Evolutionary conservation across 2,329 filamentous ascomycete species (phyloP), one percentile per base, ranked within the genome.

Genomic region (Blastomyces silverae): DNA sequence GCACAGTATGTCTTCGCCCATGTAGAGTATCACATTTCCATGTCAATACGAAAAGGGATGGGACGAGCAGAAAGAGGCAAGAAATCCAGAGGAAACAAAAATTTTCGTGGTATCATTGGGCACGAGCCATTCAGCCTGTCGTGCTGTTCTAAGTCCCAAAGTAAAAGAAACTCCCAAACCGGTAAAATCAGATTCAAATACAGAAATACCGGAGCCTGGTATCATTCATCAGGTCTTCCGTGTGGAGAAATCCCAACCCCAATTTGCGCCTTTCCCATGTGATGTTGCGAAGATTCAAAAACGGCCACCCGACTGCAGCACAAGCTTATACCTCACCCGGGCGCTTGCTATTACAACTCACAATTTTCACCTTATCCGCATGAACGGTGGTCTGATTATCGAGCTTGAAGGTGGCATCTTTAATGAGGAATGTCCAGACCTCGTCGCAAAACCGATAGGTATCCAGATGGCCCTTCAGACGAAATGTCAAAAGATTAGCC

Each of bases 381-480:
- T 85, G 81, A 17, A 97, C 87, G 0, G 85, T 85, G 67, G 87
- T 85, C 64, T 85, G 86, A 70, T 89, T 91, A 71, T 97, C 93
- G 81, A 97, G 89, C 81, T 99, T 99, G 82, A 99, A 97, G n/a
- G 88, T 92, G 64, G 97, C 92, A 70, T 97, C 94, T 79, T 97
- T 97, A 79, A 99, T 96, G 65, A 99, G 85, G 78, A 99, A 99
- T 1, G 94, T 99, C 94, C 94, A 99, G 66, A 99, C 94, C 80
- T 99, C 94, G 79, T 99, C 94, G 81, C 94, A 99, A 84, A 99
- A 99, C 71, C 94, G 89, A 82, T 99, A 99, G 20, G 94, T 97
- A 76, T 97, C 92, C 68, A 99, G 87, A 75, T 95, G 94, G 59
- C 94, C 94, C 93, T 97, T 62, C 39, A 64, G 13, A 61, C 64